Percentiles rank a stretch among this genome's conserved stretches.
Conservation (phyloP, 2,329 filamentous ascomycete genomes). For the Lecanoromycetidae sp. region DNA sequence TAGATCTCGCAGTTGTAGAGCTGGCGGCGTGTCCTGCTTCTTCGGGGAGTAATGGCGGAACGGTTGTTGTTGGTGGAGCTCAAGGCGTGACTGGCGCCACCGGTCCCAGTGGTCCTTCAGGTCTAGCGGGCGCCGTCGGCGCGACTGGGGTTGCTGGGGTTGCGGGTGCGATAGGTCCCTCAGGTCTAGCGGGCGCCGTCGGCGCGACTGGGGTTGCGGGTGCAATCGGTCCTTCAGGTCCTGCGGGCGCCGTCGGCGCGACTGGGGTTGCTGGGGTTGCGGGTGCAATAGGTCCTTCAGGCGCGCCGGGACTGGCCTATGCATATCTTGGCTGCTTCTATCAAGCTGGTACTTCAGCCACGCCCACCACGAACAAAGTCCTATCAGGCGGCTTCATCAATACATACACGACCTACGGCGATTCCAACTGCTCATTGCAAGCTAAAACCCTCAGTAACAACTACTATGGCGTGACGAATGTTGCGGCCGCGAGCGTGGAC, state of each 20-base stretch:
- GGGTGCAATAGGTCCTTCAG: slow-evolving; percentile 1
- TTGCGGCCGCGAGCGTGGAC: slow-evolving; percentile 3
- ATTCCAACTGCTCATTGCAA: slow-evolving; percentile 1
- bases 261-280: not conserved
- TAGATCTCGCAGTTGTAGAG: slow-evolving; percentile 13
- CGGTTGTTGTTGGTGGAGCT: not conserved
- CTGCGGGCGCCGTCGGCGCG: not conserved
- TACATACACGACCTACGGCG: slow-evolving; percentile 1
- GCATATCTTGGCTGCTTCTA: slow-evolving; percentile 9
- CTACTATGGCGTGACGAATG: slow-evolving; percentile 4
- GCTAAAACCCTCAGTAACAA: slow-evolving; percentile 8
- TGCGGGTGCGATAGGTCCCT: not conserved
- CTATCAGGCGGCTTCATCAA: not conserved
- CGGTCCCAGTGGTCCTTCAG: not conserved
- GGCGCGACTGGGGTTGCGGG: not conserved
- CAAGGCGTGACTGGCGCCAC: not conserved
- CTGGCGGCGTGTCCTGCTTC: not conserved
- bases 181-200: not conserved
- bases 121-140: not conserved
- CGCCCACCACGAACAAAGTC: slow-evolving; percentile 4
- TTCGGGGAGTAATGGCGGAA: not conserved
- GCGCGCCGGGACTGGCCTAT: slow-evolving; percentile 7
- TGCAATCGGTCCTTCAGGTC: not conserved
- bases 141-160: not conserved
- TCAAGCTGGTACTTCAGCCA: slow-evolving; percentile 1